Percentiles rank a stretch among this genome's conserved stretches.
Conservation (phyloP, 768 basidiomycete species). For the Naganishia vaughanmartiniae region DNA sequence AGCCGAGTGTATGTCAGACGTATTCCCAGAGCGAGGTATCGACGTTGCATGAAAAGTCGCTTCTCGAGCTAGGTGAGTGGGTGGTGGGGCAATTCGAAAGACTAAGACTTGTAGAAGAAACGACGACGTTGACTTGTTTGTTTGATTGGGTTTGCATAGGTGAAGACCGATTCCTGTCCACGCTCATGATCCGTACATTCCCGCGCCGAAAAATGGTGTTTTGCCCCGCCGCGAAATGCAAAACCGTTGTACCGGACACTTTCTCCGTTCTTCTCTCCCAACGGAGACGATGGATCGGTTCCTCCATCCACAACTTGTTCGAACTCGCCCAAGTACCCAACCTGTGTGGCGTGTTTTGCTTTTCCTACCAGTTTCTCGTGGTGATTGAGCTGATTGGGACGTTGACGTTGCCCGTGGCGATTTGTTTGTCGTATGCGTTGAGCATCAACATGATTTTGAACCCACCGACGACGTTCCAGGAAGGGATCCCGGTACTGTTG, state of each 20-base stretch:
- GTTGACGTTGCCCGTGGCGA: slow-evolving; percentile 84
- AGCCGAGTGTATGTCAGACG: slow-evolving; percentile 94
- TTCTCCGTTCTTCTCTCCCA: slow-evolving; percentile 91
- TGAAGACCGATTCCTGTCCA: slow-evolving; percentile 98
- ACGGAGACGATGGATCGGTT: slow-evolving; percentile 98
- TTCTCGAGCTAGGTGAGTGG: slow-evolving; percentile 64
- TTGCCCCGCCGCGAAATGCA: slow-evolving; percentile 88
- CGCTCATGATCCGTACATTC: slow-evolving; percentile 91
- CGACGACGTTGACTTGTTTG: neutral
- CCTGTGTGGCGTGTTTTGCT: slow-evolving; percentile 97
- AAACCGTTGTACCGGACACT: slow-evolving; percentile 93
- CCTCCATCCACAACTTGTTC: slow-evolving; percentile 98
- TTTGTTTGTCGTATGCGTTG: slow-evolving; percentile 81
- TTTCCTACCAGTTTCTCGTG: slow-evolving; percentile 99
- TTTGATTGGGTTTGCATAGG: slow-evolving; percentile 55
- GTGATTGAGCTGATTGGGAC: slow-evolving; percentile 76
- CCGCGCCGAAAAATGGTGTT: slow-evolving; percentile 99
- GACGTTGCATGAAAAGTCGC: slow-evolving; percentile 95
- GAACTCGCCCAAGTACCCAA: slow-evolving; percentile 95
- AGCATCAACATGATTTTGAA: slow-evolving; percentile 73
- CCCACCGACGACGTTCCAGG: slow-evolving; percentile 79
- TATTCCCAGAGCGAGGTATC: slow-evolving; percentile 92
- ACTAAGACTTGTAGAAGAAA: neutral
- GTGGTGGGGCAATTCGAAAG: neutral
- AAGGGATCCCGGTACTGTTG: slow-evolving; percentile 89